These are phyloP conservation scores for Cladophialophora immunda DNA, from an alignment of 2,329 filamentous ascomycete species.

Conservation along the genomic window DNA sequence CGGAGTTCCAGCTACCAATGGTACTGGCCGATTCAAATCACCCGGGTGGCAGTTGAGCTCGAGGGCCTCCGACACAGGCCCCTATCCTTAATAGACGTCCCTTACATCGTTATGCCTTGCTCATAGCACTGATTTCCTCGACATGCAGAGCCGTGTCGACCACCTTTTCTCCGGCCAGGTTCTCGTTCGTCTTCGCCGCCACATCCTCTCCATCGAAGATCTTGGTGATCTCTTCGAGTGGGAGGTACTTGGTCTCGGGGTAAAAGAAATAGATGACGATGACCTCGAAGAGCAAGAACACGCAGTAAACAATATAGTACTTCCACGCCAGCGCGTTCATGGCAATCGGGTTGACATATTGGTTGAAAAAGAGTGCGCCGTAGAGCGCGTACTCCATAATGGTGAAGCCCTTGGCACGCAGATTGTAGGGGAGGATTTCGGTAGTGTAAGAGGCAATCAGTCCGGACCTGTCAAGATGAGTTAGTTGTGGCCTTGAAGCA, in stretches of 20 bases:
- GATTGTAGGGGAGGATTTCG: constrained; percentile 59
- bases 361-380: constrained; percentile 47
- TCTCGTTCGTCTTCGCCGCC: constrained; percentile 8
- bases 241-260: constrained; percentile 70
- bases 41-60: not conserved
- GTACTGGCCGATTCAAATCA: too few species aligned
- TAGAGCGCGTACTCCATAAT: constrained; percentile 48
- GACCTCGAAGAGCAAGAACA: constrained; percentile 45
- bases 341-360: constrained; percentile 48
- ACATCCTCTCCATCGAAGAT: constrained; percentile 73
- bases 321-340: constrained; percentile 45
- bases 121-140: not conserved
- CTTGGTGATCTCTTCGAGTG: constrained; percentile 72
- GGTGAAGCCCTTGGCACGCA: constrained; percentile 58
- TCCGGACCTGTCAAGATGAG: constrained; percentile 44
- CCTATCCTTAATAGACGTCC: not conserved
- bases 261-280: constrained; percentile 49
- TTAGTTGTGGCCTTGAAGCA: not conserved
- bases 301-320: constrained; percentile 51
- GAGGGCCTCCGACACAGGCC: not conserved
- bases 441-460: constrained; percentile 52
- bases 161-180: constrained; percentile 2
- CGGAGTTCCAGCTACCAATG: too few species aligned
- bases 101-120: not conserved
- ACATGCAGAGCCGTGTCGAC: not conserved